Percentiles rank a stretch among this genome's conserved stretches.
Conservation (phyloP, 371 early-diverging fungal species). For the Phascolomyces articulosus region DNA sequence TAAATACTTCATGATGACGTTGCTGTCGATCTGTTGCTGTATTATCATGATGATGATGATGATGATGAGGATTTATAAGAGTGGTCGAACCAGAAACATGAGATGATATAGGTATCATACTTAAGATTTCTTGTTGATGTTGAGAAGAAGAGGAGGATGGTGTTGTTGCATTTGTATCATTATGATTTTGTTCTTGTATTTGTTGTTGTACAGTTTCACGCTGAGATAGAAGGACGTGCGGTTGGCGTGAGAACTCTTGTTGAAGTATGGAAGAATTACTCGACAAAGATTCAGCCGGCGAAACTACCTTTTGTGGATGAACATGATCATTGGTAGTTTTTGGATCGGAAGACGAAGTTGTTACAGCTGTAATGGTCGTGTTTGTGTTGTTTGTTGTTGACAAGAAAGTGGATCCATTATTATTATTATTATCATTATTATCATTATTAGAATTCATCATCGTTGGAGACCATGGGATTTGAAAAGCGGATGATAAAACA, state of each 20-base stretch:
- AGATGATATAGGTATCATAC: neutral
- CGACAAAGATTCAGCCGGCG: slow-evolving; percentile 2
- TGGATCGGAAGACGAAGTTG: slow-evolving; percentile 7
- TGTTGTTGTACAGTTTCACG: slow-evolving; percentile 7
- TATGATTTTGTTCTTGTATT: neutral
- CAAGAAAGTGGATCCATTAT: too few relatives aligned
- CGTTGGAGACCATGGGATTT: slow-evolving; percentile 12
- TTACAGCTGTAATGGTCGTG: neutral
- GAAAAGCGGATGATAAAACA: neutral
- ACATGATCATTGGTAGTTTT: slow-evolving; percentile 4
- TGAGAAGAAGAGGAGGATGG: neutral
- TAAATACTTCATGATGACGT: neutral
- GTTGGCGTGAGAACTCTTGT: slow-evolving; percentile 8
- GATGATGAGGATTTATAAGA: too few relatives aligned
- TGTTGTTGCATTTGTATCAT: too few relatives aligned
- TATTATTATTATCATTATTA: too few relatives aligned
- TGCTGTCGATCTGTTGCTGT: neutral
- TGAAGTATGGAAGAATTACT: slow-evolving; percentile 1
- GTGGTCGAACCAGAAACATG: neutral
- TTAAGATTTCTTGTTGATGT: neutral
- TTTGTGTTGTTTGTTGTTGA: too few relatives aligned
- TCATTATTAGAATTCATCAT: slow-evolving; percentile 8
- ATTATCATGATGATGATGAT: neutral
- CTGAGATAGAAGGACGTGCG: slow-evolving; percentile 6
- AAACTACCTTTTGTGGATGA: neutral